These are phyloP conservation scores for Melampsora abietis-canadensis DNA, from an alignment of 1,284 basidiomycete genomes.

Conservation along the genomic window DNA sequence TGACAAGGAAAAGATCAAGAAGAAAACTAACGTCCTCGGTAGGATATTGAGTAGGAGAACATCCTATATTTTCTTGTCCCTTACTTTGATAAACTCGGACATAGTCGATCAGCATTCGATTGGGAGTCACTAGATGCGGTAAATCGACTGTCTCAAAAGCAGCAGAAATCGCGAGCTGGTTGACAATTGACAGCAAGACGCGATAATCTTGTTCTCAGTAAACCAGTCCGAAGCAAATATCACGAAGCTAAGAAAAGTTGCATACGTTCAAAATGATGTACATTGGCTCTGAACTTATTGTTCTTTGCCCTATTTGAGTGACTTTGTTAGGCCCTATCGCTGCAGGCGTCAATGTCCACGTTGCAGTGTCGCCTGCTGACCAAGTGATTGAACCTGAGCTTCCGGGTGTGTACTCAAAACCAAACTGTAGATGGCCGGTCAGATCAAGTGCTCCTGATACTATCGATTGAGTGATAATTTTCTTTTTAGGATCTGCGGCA, in stretches of 20 bases:
- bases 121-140: conserved; percentile 14
- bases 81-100: conserved; percentile 40
- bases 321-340: conserved; percentile 37
- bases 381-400: conserved; percentile 42
- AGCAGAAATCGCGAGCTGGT: conserved; percentile 36
- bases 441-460: not conserved
- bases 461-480: conserved; percentile 16
- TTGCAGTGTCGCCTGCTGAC: conserved; percentile 31
- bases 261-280: conserved; percentile 52
- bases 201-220: not conserved
- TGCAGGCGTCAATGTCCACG: conserved; percentile 23
- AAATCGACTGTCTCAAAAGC: conserved; percentile 36
- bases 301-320: conserved; percentile 41
- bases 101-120: conserved; percentile 37
- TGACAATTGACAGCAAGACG: not conserved
- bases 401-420: conserved; percentile 42
- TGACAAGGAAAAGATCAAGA: not conserved
- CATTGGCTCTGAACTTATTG: conserved; percentile 50
- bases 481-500: not conserved
- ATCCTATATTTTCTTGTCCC: conserved; percentile 34
- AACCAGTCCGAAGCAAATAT: not conserved
- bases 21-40: conserved; percentile 25
- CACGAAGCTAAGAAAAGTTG: conserved; percentile 39
- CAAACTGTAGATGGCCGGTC: conserved; percentile 12
- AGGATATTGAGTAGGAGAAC: conserved; percentile 38